A percentile compares a stretch with the other conserved stretches of the same genome.
Evolutionary conservation across 352 stramenopile genomes (phyloP).

Genomic region (Saprolegnia parasitica): DNA sequence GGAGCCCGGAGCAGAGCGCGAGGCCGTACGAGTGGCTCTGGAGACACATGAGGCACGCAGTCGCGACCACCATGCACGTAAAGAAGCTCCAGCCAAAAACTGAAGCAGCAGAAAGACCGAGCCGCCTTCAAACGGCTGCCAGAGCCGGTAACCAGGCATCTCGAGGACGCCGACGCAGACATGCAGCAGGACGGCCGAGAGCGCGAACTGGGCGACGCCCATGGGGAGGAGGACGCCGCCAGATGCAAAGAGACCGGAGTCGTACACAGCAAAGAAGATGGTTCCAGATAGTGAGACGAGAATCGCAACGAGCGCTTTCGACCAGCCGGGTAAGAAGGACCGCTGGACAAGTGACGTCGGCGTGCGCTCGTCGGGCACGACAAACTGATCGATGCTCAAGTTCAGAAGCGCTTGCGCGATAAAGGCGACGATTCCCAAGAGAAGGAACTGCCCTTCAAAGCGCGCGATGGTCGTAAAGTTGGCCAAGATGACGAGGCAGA

Average conservation of each 20-base stretch:
- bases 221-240: constrained; percentile 28
- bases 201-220: constrained; percentile 38
- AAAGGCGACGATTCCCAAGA: constrained; percentile 49
- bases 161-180: constrained; percentile 46
- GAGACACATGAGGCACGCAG: constrained; percentile 16
- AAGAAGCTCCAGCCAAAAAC: constrained; percentile 62
- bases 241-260: constrained; percentile 36
- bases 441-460: constrained; percentile 49
- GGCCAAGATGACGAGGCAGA: constrained; percentile 40
- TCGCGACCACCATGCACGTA: constrained; percentile 37
- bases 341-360: not conserved
- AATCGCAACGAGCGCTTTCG: constrained; percentile 50
- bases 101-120: constrained; percentile 50
- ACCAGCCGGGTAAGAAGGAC: constrained; percentile 26
- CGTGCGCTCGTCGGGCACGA: constrained; percentile 28
- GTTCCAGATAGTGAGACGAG: constrained; percentile 41
- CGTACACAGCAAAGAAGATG: constrained; percentile 44
- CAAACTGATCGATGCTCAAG: constrained; percentile 41
- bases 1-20: constrained; percentile 34
- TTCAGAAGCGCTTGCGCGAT: constrained; percentile 54
- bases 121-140: constrained; percentile 57
- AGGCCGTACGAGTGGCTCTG: constrained; percentile 10
- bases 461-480: constrained; percentile 39
- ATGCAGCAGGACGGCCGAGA: constrained; percentile 48
- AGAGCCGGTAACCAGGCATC: constrained; percentile 44